These are phyloP conservation scores for Hysterangium stoloniferum DNA, from an alignment of 768 basidiomycete species.

Conservation along the genomic window DNA sequence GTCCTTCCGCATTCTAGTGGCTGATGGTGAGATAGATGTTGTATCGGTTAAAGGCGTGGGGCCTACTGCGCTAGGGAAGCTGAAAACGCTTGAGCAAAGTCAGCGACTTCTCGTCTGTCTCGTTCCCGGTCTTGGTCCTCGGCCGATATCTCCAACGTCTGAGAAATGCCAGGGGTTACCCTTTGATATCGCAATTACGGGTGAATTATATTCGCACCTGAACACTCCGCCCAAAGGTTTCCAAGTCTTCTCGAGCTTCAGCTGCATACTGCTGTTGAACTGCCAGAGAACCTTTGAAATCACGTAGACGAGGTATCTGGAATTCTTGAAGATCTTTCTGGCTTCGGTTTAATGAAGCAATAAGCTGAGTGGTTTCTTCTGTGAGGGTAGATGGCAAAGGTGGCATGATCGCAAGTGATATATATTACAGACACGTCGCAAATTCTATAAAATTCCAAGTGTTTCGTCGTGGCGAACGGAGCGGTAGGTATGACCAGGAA, in stretches of 20 bases:
- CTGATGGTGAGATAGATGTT: neutral
- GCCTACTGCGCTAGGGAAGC: slow-evolving; percentile 45
- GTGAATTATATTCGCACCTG: slow-evolving; percentile 38
- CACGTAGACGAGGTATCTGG: slow-evolving; percentile 67
- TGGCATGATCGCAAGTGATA: too few relatives aligned
- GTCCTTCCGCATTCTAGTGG: slow-evolving; percentile 43
- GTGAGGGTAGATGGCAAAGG: slow-evolving; percentile 51
- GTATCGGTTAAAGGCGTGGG: slow-evolving; percentile 13
- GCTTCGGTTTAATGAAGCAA: slow-evolving; percentile 46
- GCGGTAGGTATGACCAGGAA: too few relatives aligned
- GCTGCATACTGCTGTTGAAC: slow-evolving; percentile 67
- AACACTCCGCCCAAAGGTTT: slow-evolving; percentile 50
- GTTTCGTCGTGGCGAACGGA: too few relatives aligned
- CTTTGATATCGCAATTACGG: neutral
- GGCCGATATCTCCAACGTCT: slow-evolving; percentile 63
- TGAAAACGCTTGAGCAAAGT: slow-evolving; percentile 37
- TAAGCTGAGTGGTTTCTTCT: slow-evolving; percentile 40
- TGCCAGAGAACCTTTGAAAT: slow-evolving; percentile 60
- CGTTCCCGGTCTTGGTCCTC: slow-evolving; percentile 58
- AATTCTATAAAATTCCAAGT: too few relatives aligned
- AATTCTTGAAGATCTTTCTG: slow-evolving; percentile 56
- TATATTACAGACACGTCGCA: too few relatives aligned
- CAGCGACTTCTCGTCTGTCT: slow-evolving; percentile 42
- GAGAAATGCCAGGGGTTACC: slow-evolving; percentile 15
- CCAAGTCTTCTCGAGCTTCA: slow-evolving; percentile 72